phyloP scores from a whole-genome alignment of 805 yeast species.

The Lachancea cidri region DNA sequence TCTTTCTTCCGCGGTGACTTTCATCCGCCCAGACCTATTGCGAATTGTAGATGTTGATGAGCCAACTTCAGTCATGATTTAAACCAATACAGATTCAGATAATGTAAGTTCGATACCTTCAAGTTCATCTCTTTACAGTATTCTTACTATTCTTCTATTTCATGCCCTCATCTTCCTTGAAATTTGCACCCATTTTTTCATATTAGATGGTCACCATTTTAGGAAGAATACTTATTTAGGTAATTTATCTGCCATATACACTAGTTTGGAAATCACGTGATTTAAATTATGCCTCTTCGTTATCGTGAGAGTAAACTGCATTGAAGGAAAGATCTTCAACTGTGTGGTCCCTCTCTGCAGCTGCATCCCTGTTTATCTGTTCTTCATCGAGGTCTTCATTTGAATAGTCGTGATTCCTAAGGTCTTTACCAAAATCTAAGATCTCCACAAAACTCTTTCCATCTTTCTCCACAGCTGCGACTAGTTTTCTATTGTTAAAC shows the following conservation, averaged over 20 bases:
- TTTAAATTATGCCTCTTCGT: neutral
- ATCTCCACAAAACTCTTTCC: slow-evolving; percentile 76
- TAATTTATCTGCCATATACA: too few species aligned
- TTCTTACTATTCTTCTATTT: neutral
- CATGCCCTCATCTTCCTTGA: neutral
- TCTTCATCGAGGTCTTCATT: too few species aligned
- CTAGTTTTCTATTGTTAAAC: slow-evolving; percentile 76
- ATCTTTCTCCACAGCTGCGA: slow-evolving; percentile 82
- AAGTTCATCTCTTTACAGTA: too few species aligned
- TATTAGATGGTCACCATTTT: neutral
- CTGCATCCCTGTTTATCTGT: too few species aligned
- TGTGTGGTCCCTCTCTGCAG: too few species aligned
- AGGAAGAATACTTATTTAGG: neutral
- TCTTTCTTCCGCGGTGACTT: slow-evolving; percentile 10
- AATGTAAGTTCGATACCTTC: too few species aligned
- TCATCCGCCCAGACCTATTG: neutral
- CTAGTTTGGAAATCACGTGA: neutral
- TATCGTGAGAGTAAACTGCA: neutral
- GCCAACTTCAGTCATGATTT: neutral
- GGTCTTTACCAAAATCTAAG: slow-evolving; percentile 57
- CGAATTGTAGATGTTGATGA: neutral
- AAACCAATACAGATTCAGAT: neutral
- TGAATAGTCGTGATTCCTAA: neutral
- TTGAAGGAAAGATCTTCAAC: neutral
- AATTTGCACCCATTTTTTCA: neutral